phyloP scores from a whole-genome alignment of 495 filamentous ascomycete genomes.

The Neurospora sp. region DNA sequence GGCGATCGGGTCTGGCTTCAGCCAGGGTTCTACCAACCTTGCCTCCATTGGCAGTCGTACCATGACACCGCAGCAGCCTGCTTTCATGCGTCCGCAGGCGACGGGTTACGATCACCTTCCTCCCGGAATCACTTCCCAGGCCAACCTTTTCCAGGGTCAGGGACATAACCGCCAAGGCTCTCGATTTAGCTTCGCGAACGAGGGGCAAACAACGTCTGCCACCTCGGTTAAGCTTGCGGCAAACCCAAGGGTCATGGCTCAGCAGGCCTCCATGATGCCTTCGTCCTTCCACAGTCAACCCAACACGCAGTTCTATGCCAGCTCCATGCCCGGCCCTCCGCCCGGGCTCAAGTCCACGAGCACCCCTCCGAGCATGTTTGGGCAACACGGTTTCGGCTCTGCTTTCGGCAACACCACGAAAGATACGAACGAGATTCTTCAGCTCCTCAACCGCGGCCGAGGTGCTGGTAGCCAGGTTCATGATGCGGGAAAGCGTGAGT shows the following conservation, averaged over 20 bases:
- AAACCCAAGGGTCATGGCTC: conserved; percentile 77
- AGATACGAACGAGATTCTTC: conserved; percentile 67
- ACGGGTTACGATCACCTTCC: conserved; percentile 50
- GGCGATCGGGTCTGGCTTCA: conserved; percentile 42
- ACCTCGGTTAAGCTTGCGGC: conserved; percentile 72
- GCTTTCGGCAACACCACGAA: conserved; percentile 48
- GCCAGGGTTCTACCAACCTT: conserved; percentile 34
- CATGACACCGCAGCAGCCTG: conserved; percentile 76
- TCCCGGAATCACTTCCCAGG: conserved; percentile 37
- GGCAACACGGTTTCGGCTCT: conserved; percentile 58
- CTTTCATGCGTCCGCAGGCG: conserved; percentile 48
- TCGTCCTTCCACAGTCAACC: conserved; percentile 50
- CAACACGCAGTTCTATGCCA: conserved; percentile 52
- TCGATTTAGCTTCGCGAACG: conserved; percentile 80
- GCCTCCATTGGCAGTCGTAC: conserved; percentile 50
- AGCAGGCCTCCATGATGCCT: conserved; percentile 86
- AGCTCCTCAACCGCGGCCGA: conserved; percentile 57
- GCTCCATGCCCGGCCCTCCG: conserved; percentile 77
- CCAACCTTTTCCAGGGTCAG: conserved; percentile 57
- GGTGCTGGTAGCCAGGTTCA: conserved; percentile 54
- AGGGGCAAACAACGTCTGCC: conserved; percentile 44
- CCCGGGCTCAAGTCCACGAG: conserved; percentile 91
- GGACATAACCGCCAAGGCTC: conserved; percentile 80
- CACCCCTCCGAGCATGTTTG: conserved; percentile 81
- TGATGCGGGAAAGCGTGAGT: conserved; percentile 94